Evolutionary conservation across 345 rosid species (phyloP), one percentile per base, ranked within the genome.

Genomic region (Eutrema japonicum): DNA sequence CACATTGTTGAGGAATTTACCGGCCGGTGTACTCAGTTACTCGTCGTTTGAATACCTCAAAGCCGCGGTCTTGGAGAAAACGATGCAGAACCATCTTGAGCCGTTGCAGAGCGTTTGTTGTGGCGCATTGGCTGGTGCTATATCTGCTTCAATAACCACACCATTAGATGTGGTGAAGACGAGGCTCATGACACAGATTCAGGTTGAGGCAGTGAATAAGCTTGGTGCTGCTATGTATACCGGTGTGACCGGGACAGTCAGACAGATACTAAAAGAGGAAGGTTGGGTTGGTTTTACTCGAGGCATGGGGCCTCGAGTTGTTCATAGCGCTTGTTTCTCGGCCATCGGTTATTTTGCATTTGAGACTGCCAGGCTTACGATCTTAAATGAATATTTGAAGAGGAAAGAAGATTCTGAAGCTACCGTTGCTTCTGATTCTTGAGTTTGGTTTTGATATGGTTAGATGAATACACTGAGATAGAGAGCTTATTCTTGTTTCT

Each of bases 101-200:
- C 97, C 98, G 0, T 48, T 87, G 74, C 90, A 93, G 82, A 91
- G 96, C 52, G 91, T 91, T 46, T 83, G 83, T 22, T 91, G 96
- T 58, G 96, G 98, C 1, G 94, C 97, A 7, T 78, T 93, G 61
- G 96, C 97, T 5, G 98, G 98, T 50, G 96, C 96, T 1, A 89
- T 93, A 11, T 91, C 94, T 0, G 94, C 97, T 8, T 85, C 97
- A 0, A 8, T 93, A 55, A 91, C 98, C 1, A 93, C 98, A 0
- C 98, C 97, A 0, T 79, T 93, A 51, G 96, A 93, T 70, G 98
- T 89, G 78, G 86, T 93, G 5, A 91, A 93, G 83, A 93, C 97
- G 4, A 83, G 98, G 85, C 66, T 93, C 82, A 93, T 93, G 97
- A 91, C 98, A 2, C 96, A 91, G 85, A 81, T 79, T 70, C 85